These are phyloP conservation scores for Crithidia mellificae DNA, from an alignment of 208 protist species.

Conservation along the genomic window DNA sequence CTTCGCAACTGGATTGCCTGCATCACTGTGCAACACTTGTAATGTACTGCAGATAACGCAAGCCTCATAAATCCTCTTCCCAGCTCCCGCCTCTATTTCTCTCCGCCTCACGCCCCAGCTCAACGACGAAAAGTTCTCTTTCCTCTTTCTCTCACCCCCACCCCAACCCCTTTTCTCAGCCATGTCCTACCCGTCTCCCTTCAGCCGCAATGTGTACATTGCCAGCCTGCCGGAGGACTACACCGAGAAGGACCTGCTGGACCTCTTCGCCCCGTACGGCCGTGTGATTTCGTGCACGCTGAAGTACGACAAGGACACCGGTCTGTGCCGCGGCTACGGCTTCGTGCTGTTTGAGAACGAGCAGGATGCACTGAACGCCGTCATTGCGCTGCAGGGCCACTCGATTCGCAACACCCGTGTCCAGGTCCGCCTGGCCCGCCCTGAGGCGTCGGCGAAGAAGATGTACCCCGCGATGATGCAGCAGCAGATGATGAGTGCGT, in stretches of 20 bases:
- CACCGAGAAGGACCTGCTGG: constrained; percentile 66
- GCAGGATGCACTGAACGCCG: constrained; percentile 56
- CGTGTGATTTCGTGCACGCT: constrained; percentile 65
- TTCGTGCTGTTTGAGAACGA: constrained; percentile 83
- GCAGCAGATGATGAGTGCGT: constrained; percentile 46
- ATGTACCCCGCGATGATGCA: constrained; percentile 64
- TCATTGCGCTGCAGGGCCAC: constrained; percentile 68
- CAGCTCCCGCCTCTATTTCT: too few species aligned
- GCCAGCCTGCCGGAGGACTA: constrained; percentile 78
- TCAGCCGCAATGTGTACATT: constrained; percentile 87
- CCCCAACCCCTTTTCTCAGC: background rate
- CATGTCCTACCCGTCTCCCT: constrained; percentile 60
- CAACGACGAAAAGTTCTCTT: too few species aligned
- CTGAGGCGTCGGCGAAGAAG: constrained; percentile 77
- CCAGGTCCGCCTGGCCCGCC: constrained; percentile 81
- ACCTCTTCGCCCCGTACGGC: constrained; percentile 74
- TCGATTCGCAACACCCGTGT: constrained; percentile 65
- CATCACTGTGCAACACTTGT: too few species aligned
- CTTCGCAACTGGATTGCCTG: too few species aligned
- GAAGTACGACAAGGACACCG: constrained; percentile 66
- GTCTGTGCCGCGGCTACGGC: constrained; percentile 81
- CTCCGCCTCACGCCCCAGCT: too few species aligned
- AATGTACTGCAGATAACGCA: too few species aligned
- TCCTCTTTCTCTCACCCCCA: background rate
- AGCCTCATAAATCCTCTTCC: too few species aligned